Evolutionary conservation across 139 green algal genomes (phyloP), one percentile per base, ranked within the genome.

Genomic region (Desmodesmus armatus): DNA sequence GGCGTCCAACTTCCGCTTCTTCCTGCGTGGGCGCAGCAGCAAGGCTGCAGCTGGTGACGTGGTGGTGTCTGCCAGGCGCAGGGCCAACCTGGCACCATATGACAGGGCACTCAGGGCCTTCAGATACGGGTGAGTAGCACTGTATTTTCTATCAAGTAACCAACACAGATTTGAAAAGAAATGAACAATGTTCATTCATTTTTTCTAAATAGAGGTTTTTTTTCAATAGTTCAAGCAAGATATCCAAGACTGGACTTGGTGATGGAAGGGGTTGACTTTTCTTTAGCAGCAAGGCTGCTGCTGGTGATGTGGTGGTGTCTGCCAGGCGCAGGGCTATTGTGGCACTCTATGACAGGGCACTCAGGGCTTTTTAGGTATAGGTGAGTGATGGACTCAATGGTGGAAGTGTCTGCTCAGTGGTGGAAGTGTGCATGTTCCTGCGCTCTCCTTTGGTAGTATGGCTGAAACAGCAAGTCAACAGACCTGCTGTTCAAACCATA

Each of bases 1-100:
- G 3, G 94, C 96, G 9, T 84, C 83, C n/a, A 94, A 84, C 66
- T 97, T 90, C 89, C 87, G 91, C 58, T 99, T 96, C 91, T 98
- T 98, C 86, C 89, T 97, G 23, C 90, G 96, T 11, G 95, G 94
- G 3, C 87, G 93, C 33, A 94, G 81, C 75, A 83, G 85, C 40
- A 91, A 92, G 82, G 90, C 93, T 11, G 90, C 86, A 1, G 85
- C 83, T 4, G 78, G 62, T 6, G 94, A 98, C 39, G 87, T 90
- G 41, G 40, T 88, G 23, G 89, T 99, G n/a, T 73, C 82, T 9
- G 66, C 83, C 31, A 88, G 85, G 75, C 85, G 90, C 29, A 84
- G 83, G 0, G 90, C 78, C 2, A 76, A 83, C 23, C 87, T 99
- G 77, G 78, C 91, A 15, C 58, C 87, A 51, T 94, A 98, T 78